Evolutionary conservation across 345 rosid species (phyloP), one percentile per base, ranked within the genome.

Genomic region (Trapa incisa): DNA sequence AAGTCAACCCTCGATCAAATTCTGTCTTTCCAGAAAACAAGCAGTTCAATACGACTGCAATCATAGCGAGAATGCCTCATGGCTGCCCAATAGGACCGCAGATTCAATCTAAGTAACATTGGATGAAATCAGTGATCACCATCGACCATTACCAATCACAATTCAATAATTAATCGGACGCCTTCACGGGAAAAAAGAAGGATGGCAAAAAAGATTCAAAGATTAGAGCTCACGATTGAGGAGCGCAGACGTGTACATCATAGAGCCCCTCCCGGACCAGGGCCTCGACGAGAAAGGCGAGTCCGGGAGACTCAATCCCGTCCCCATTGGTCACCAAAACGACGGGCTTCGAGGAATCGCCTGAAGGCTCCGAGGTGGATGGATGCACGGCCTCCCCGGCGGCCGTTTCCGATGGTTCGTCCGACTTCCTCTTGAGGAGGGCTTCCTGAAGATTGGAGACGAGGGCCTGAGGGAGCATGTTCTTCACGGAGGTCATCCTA

Each of bases 241-340:
- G 97, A 60, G 91, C 97, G 81, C 91, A 86, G 74, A 94, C 99
- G 47, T 89, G 82, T 68, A 94, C 90, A 86, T 83, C 84, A 72
- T 83, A 94, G 35, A 85, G 89, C 50, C 91, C 89, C 57, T 80
- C 76, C 58, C 74, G 73, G 67, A 86, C 96, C 84, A 94, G 80
- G 79, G 93, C 99, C 64, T 91, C 87, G 37, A 91, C 99, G 47
- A 94, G 96, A 80, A 54, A 80, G 29, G 87, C 77, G 77, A 94
- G 89, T 6, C 99, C 99, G 54, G 89, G 86, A 9, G 96, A 94
- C 38, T 89, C 97, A 81, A 89, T 87, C 73, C 99, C 99, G 74
- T 94, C 93, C 0, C 82, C 86, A 70, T 91, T 91, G 29, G 96
- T 91, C 47, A 94, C 85, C 81, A 94, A 79, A 79, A 91, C 76